Evolutionary conservation across 768 basidiomycete genomes (phyloP), one percentile per base, ranked within the genome.

Genomic region (Termitomyces sp.): DNA sequence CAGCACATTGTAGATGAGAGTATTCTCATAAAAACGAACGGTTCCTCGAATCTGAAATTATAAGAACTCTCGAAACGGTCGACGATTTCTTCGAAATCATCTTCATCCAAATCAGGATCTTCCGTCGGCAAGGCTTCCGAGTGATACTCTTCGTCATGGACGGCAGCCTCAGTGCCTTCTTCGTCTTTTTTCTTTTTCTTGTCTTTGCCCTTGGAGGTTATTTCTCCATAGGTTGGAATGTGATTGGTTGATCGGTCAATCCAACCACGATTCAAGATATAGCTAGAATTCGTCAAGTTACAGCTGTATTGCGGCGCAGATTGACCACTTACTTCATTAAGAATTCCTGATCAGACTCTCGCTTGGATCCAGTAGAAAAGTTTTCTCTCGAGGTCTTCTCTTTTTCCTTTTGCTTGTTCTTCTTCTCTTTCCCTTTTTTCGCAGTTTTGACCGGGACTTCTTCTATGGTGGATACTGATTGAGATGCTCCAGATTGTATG

Each of bases 231-330:
- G 0, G 94, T 95, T 1, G 95, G 96, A 3, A 94, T 75, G 56
- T 85, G 87, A 14, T 81, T 77, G 22, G 81, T 74, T 2, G 86
- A 77, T 50, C 80, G 83, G 71, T 98, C 97, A 49, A 99, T 86
- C 97, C 97, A 99, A 1, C 96, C 97, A 30, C 97, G 92, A 70
- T 96, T 95, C 22, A 98, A 77, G 62, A 99, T 97, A 70, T 97
- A 99, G 71, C 95, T 98, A 22, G 30, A 57, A 33, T 18, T 20
- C 52, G 56, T 45, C n/a, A 6, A 54, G 47, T 43, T 18, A 22
- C 45, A 22, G 14, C 53, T 12, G 59, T 45, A 53, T 5, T 54
- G 12, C 24, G 38, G 51, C 45, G 46, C 42, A 33, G 50, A 50
- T 26, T 49, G 22, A 48, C 10, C 18, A 76, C 90, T 54, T 64